These are phyloP conservation scores for Aureobasidium sp. DNA, from an alignment of 2,329 filamentous ascomycete species.

Conservation along the genomic window DNA sequence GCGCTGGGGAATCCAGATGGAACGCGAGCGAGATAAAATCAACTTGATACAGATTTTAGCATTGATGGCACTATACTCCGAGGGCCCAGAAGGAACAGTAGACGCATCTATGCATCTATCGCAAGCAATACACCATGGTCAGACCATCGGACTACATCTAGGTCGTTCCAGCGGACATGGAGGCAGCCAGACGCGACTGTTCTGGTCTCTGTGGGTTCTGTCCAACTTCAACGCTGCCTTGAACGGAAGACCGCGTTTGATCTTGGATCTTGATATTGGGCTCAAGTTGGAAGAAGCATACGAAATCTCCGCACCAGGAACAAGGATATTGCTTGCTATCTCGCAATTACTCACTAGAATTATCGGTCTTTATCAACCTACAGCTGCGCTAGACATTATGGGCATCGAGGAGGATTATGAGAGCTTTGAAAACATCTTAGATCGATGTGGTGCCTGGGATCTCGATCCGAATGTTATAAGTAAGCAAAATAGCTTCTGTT, in stretches of 20 bases:
- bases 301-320: constrained; percentile 30
- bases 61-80: constrained; percentile 38
- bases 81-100: constrained; percentile 34
- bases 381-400: constrained; percentile 30
- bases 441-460: constrained; percentile 29
- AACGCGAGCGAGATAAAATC: constrained; percentile 36
- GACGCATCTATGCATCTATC: constrained; percentile 41
- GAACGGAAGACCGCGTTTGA: constrained; percentile 38
- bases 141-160: constrained; percentile 44
- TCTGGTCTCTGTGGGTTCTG: constrained; percentile 43
- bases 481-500: constrained; percentile 11
- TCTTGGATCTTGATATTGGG: constrained; percentile 33
- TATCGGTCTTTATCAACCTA: constrained; percentile 40
- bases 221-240: constrained; percentile 41
- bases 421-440: constrained; percentile 38
- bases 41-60: constrained; percentile 39
- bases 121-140: constrained; percentile 42
- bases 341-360: constrained; percentile 38
- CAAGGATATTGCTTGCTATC: constrained; percentile 40
- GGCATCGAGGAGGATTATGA: constrained; percentile 41
- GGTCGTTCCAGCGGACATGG: constrained; percentile 51
- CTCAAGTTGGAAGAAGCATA: constrained; percentile 8
- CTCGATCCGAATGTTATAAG: constrained; percentile 29
- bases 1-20: constrained; percentile 33
- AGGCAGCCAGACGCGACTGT: constrained; percentile 52